Conservation (phyloP, 2,329 filamentous ascomycete genomes). For the Huntiella bhutanensis region DNA sequence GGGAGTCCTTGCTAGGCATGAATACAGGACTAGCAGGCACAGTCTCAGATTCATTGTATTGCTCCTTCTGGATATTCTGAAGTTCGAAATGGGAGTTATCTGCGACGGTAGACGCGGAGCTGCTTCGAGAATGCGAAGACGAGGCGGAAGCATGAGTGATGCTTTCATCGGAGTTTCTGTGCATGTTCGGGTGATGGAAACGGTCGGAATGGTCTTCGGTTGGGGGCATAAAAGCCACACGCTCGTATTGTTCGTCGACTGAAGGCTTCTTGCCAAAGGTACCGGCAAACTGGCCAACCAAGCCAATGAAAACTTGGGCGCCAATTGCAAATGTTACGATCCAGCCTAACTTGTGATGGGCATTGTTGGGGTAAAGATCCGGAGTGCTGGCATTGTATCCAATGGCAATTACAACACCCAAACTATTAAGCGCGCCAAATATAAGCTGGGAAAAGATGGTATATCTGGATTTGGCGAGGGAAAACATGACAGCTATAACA, state of each 20-base stretch:
- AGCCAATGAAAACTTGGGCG: constrained; percentile 49
- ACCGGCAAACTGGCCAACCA: constrained; percentile 42
- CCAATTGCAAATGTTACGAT: constrained; percentile 52
- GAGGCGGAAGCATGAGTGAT: constrained; percentile 58
- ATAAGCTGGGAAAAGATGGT: constrained; percentile 49
- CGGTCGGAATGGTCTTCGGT: background rate
- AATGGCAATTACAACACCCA: constrained; percentile 45
- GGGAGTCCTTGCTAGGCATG: background rate
- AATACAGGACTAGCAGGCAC: background rate
- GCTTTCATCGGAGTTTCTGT: constrained; percentile 48
- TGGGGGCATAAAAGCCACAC: constrained; percentile 1
- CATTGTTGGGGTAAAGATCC: constrained; percentile 70
- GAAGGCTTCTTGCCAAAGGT: constrained; percentile 6
- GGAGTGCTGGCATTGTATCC: constrained; percentile 68
- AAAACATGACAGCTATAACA: constrained; percentile 60
- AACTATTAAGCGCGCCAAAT: constrained; percentile 43
- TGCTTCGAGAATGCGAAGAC: constrained; percentile 37
- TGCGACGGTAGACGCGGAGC: constrained; percentile 41
- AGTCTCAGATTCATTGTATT: constrained; percentile 25
- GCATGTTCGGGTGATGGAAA: constrained; percentile 16
- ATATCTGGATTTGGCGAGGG: constrained; percentile 58
- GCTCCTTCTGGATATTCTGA: constrained; percentile 24
- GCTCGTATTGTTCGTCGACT: constrained; percentile 3
- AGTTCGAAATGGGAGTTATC: constrained; percentile 25
- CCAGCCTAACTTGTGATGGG: constrained; percentile 84